Base-by-base conservation (phyloP, 1,284 basidiomycete genomes). In the Calocybe gambosa region DNA sequence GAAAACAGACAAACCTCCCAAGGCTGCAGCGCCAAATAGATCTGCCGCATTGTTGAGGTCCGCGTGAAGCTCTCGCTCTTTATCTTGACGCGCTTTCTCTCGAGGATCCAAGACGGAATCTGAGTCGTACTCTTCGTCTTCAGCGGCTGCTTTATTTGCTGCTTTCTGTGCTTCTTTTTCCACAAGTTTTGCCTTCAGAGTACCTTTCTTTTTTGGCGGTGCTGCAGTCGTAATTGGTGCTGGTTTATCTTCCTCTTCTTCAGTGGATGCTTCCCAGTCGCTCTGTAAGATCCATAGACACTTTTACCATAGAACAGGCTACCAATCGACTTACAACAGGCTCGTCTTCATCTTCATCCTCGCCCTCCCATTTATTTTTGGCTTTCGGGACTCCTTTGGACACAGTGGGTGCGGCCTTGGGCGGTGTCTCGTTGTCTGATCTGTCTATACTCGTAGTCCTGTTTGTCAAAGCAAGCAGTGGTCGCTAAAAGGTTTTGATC, bases 151-250 rank as follows among this genome's bases (percentile, higher is more conserved):
- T 35, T 64, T 65, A 35, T 62, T 66, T 8, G 71, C 66, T 3
- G 78, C 82, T 47, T 77, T 78, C 51, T 70, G 71, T 0, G 87
- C 88, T 57, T 90, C 89, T 66, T 89, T 94, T 67, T 93, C 89
- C 0, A 89, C 91, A 2, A 95, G 70, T 66, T 93, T 94, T 39
- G 80, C 78, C 66, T 94, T 95, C 54, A 94, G 67, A 0, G 85
- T 89, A 47, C 89, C 89, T 70, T 93, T 94, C 72, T 94, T 94
- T 73, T 89, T 91, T 2, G 81, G 76, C 1, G 87, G 81, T 16
- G 83, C 80, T 37, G 78, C 60, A 10, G 73, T 47, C 15, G 51
- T 61, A 0, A 71, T 57, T 3, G 70, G 43, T 39, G 67, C 51
- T 15, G 74, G 68, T 46, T 80, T 76, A 50, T 76, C 80, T 38